Percentiles rank a stretch among this genome's conserved stretches.
phyloP scores from a whole-genome alignment of 176 grass and related monocot genomes.

The Lolium rigidum region DNA sequence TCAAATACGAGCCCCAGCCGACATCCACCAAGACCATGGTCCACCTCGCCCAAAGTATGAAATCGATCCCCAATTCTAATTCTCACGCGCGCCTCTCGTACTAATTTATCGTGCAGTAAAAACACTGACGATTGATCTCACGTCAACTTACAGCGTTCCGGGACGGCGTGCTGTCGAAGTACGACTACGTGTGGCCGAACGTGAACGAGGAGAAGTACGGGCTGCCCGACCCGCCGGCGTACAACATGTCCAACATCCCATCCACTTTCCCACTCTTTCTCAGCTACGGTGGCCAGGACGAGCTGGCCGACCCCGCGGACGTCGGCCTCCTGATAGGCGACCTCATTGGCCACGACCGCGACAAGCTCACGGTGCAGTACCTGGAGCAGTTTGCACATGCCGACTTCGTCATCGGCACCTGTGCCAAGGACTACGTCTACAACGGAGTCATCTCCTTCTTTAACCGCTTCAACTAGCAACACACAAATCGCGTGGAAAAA shows the following conservation, averaged over 20 bases:
- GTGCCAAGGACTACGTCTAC: slow-evolving; percentile 74
- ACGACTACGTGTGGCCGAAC: slow-evolving; percentile 57
- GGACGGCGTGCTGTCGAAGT: slow-evolving; percentile 69
- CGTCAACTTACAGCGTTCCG: slow-evolving; percentile 53
- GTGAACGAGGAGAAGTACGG: slow-evolving; percentile 69
- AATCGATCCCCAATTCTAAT: neutral
- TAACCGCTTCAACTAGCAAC: slow-evolving; percentile 38
- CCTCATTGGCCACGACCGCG: slow-evolving; percentile 53
- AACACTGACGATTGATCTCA: neutral
- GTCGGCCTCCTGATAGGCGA: slow-evolving; percentile 56
- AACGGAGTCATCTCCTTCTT: slow-evolving; percentile 64
- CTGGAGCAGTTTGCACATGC: slow-evolving; percentile 70
- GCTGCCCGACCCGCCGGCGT: slow-evolving; percentile 57
- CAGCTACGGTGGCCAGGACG: slow-evolving; percentile 81
- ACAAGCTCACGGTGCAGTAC: slow-evolving; percentile 68
- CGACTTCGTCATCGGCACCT: slow-evolving; percentile 76
- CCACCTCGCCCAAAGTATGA: slow-evolving; percentile 85
- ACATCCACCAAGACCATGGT: slow-evolving; percentile 84
- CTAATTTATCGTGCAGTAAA: neutral
- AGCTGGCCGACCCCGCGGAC: slow-evolving; percentile 63
- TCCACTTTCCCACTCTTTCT: slow-evolving; percentile 67
- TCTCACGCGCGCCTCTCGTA: neutral
- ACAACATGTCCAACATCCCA: slow-evolving; percentile 65
- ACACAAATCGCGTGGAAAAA: neutral
- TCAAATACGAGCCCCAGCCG: slow-evolving; percentile 88